A percentile compares a stretch with the other conserved stretches of the same genome.
Conservation (phyloP, 345 rosid species). For the Eucalyptus albens region DNA sequence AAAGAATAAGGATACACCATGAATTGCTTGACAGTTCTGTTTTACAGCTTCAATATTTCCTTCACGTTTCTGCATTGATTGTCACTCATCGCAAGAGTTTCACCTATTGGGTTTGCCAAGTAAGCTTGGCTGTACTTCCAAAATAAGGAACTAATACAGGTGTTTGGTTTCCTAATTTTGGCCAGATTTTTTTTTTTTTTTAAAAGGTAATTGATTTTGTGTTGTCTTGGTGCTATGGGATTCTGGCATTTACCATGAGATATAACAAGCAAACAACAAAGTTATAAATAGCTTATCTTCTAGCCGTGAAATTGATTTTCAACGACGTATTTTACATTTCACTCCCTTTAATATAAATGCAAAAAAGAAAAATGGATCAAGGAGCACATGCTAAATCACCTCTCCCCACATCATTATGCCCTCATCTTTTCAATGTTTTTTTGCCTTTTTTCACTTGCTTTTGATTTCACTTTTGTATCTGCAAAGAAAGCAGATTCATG, state of each 20-base stretch:
- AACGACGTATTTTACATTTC: neutral
- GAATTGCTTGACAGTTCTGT: neutral
- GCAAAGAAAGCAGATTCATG: neutral
- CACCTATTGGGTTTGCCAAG: neutral
- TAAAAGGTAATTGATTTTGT: neutral
- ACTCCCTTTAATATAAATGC: neutral
- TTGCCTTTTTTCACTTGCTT: neutral
- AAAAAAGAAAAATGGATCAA: neutral
- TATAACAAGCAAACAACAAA: neutral
- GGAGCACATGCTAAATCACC: neutral
- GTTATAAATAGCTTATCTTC: neutral
- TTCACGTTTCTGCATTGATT: neutral
- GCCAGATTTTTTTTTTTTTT: neutral
- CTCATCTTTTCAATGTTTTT: neutral
- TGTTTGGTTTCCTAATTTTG: neutral
- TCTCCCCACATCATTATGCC: neutral
- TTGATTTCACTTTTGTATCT: neutral
- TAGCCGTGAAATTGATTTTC: neutral
- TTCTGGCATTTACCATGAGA: neutral
- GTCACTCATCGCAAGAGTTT: neutral
- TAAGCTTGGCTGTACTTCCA: neutral
- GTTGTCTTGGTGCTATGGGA: neutral
- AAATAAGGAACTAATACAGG: neutral
- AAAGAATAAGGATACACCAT: neutral
- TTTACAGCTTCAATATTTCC: neutral